These are phyloP conservation scores for Tripidium arundinaceum DNA, from an alignment of 202 grass and related monocot genomes.

Conservation along the genomic window DNA sequence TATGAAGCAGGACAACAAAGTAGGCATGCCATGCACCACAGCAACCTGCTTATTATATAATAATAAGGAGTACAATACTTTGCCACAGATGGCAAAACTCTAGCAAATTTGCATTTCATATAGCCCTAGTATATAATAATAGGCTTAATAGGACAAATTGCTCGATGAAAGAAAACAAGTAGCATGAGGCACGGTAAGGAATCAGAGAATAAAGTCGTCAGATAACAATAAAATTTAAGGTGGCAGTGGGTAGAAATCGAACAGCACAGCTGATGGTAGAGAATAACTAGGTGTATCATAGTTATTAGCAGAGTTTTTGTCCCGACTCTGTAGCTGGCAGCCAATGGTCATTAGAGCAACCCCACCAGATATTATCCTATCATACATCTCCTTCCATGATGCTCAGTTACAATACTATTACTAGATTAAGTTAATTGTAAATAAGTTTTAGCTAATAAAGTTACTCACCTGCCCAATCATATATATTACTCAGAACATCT, in stretches of 20 bases:
- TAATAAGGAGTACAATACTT: not conserved
- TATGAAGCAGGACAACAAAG: not conserved
- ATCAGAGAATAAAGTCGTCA: conserved; percentile 11
- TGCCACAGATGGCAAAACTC: not conserved
- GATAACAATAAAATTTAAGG: not conserved
- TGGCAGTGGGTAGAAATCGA: not conserved
- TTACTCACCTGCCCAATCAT: not conserved
- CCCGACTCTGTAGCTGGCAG: not conserved
- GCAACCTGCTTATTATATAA: not conserved
- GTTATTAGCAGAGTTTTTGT: not conserved
- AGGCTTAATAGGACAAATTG: not conserved
- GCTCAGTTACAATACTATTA: not conserved
- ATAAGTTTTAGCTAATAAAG: conserved; percentile 1
- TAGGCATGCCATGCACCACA: no score
- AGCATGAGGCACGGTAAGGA: not conserved
- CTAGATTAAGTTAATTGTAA: not conserved
- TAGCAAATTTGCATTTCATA: not conserved
- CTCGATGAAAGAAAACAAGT: not conserved
- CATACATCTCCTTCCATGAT: not conserved
- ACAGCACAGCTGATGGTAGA: not conserved
- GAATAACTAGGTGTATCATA: conserved; percentile 12
- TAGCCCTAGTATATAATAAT: not conserved
- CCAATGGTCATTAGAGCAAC: not conserved
- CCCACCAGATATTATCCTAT: no score
- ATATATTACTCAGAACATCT: not conserved